A percentile compares a stretch with the other conserved stretches of the same genome.
Conservation (phyloP, 202 grass and related monocot species). For the Sporobolus alterniflorus region DNA sequence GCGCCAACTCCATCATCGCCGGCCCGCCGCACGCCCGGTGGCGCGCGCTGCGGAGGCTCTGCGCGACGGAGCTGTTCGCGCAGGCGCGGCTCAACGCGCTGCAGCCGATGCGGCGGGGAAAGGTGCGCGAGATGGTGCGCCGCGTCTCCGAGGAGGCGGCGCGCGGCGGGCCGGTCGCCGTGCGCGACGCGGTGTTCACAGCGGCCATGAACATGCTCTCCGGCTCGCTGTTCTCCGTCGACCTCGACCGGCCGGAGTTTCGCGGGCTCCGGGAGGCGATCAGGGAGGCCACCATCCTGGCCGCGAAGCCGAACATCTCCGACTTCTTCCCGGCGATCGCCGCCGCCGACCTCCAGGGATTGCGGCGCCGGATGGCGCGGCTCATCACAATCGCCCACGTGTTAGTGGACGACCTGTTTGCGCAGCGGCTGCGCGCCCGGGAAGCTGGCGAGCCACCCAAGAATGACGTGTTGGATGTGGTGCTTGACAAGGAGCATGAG, state of each 20-base stretch:
- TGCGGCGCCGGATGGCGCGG: neutral
- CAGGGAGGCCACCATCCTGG: neutral
- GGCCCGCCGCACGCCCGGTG: neutral
- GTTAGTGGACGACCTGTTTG: neutral
- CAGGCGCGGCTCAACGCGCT: neutral
- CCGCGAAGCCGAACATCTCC: neutral
- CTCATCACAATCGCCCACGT: neutral
- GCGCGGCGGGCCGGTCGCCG: neutral
- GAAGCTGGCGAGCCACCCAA: neutral
- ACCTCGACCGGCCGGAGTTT: neutral
- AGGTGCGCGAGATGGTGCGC: neutral
- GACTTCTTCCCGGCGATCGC: neutral
- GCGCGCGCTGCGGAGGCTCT: conserved; percentile 2
- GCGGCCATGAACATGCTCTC: neutral
- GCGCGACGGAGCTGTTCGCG: neutral
- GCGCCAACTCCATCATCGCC: neutral
- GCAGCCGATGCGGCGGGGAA: neutral
- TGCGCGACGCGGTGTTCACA: neutral
- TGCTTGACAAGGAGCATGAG: neutral
- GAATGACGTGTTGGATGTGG: neutral
- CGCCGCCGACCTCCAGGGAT: neutral
- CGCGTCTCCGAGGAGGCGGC: neutral
- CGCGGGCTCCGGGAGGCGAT: neutral
- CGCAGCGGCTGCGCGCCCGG: neutral
- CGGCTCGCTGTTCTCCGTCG: neutral